These are phyloP conservation scores for Mycena filopes DNA, from an alignment of 768 basidiomycete species.

Conservation along the genomic window DNA sequence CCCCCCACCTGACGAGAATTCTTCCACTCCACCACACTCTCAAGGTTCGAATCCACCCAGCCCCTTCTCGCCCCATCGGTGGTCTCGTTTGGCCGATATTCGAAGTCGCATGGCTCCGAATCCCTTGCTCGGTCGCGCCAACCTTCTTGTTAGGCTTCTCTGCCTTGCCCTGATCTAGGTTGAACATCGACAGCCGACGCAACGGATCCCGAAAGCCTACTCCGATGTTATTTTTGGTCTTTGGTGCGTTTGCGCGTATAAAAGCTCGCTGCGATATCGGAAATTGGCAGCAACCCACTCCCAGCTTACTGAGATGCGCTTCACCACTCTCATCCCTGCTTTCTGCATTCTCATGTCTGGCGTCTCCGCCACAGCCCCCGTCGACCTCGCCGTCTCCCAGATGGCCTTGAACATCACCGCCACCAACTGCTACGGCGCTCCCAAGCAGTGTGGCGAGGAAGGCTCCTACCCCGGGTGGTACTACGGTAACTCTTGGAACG, in stretches of 20 bases:
- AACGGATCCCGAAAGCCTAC: neutral
- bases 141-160: neutral
- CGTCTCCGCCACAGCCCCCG: neutral
- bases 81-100: neutral
- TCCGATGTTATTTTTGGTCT: neutral
- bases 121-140: slow-evolving; percentile 18
- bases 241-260: slow-evolving; percentile 1
- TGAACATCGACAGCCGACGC: neutral
- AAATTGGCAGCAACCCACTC: neutral
- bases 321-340: slow-evolving; percentile 11
- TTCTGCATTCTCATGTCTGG: slow-evolving; percentile 4
- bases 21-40: neutral
- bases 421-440: slow-evolving; percentile 24
- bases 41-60: neutral
- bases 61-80: neutral
- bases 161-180: slow-evolving; percentile 15
- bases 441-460: slow-evolving; percentile 15
- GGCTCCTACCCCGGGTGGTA: slow-evolving; percentile 28
- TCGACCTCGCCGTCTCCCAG: neutral
- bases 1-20: neutral
- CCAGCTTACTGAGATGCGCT: slow-evolving; percentile 12
- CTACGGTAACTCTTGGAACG: slow-evolving; percentile 12
- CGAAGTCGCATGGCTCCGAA: slow-evolving; percentile 1
- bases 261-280: neutral
- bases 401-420: neutral